phyloP scores from a whole-genome alignment of 2,329 filamentous ascomycete genomes.

The Lasiodiplodia gonubiensis region DNA sequence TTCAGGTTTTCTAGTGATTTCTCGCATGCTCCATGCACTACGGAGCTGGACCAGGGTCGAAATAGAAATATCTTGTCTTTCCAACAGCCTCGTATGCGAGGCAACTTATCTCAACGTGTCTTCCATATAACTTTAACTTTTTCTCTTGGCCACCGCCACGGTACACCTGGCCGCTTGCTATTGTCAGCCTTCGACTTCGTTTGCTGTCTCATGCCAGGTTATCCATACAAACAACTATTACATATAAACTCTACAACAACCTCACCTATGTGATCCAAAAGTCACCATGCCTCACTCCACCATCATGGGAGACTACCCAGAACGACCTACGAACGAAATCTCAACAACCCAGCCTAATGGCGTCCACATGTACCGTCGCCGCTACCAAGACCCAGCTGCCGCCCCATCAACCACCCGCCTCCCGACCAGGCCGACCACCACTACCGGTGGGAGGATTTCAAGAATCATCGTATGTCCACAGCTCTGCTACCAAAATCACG shows the following conservation, averaged over 20 bases:
- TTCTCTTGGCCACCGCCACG: background rate
- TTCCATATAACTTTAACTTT: background rate
- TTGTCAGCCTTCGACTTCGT: background rate
- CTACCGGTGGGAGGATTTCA: background rate
- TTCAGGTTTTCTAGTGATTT: constrained; percentile 21
- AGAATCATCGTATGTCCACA: background rate
- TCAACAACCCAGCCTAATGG: background rate
- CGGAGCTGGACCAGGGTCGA: constrained; percentile 11
- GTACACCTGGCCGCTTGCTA: background rate
- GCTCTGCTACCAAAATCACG: background rate
- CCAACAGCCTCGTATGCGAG: background rate
- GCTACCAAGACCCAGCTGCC: background rate
- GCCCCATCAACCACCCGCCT: background rate
- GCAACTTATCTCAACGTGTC: too few species aligned
- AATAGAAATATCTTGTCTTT: constrained; percentile 10
- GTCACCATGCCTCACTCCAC: background rate
- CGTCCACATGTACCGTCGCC: background rate
- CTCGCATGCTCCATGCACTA: constrained; percentile 5
- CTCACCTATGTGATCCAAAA: background rate
- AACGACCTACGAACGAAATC: background rate
- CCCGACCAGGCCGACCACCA: background rate
- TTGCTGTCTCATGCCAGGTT: constrained; percentile 1
- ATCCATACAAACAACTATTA: background rate
- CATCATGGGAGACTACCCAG: background rate
- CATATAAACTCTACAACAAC: background rate